Evolutionary conservation across 768 basidiomycete genomes (phyloP).

Genomic region (Hemileccinum impolitum): DNA sequence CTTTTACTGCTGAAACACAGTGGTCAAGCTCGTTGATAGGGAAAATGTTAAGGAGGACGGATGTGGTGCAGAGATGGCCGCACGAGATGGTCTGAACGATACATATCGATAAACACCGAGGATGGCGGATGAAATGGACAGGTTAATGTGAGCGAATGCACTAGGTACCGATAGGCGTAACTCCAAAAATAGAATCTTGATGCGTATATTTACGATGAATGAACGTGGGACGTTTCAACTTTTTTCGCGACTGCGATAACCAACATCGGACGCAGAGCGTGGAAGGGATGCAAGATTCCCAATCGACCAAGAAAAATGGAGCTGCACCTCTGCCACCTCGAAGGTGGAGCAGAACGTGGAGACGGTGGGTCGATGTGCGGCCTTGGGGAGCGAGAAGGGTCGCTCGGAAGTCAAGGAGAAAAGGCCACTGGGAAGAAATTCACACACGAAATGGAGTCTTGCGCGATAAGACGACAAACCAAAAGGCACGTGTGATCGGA

Average conservation of each 20-base stretch:
- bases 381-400: not conserved
- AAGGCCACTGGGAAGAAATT: too few relatives aligned
- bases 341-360: not conserved
- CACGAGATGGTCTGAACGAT: too few relatives aligned
- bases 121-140: too few relatives aligned
- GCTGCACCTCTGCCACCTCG: not conserved
- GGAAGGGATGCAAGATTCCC: not conserved
- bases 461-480: conserved; percentile 12
- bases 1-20: too few relatives aligned
- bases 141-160: not conserved
- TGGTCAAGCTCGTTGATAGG: too few relatives aligned
- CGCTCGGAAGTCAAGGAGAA: not conserved
- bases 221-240: conserved; percentile 8
- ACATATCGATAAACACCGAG: too few relatives aligned
- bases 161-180: conserved; percentile 12
- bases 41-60: too few relatives aligned
- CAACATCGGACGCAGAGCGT: conserved; percentile 1
- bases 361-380: not conserved
- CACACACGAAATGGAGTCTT: not conserved
- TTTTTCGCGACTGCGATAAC: not conserved
- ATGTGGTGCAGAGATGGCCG: too few relatives aligned
- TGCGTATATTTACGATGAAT: not conserved
- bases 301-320: not conserved
- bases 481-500: conserved; percentile 21
- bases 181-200: conserved; percentile 1